Evolutionary conservation across 1,284 basidiomycete species (phyloP).

Genomic region (Naganishia liquefaciens): DNA sequence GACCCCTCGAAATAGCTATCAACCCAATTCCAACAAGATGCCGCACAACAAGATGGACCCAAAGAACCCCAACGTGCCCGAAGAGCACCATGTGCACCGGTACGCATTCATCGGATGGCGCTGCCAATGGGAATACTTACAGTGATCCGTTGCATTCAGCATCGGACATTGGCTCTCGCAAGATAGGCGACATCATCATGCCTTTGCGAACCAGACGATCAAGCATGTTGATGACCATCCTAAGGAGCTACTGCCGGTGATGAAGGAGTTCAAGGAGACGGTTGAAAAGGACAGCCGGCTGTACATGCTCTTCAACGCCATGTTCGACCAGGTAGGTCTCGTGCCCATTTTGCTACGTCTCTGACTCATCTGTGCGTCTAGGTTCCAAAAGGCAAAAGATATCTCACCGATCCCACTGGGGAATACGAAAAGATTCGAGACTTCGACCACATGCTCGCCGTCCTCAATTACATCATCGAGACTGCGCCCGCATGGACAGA

Average conservation of each 20-base stretch:
- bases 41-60: conserved; percentile 34
- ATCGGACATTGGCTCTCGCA: conserved; percentile 47
- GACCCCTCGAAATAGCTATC: no score
- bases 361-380: not conserved
- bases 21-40: not conserved
- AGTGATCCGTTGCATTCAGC: not conserved
- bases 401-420: conserved; percentile 45
- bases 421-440: conserved; percentile 51
- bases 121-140: not conserved
- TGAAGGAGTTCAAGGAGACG: conserved; percentile 55
- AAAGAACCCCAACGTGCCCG: conserved; percentile 38
- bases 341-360: not conserved
- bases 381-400: conserved; percentile 42
- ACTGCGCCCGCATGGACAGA: conserved; percentile 55
- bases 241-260: conserved; percentile 47
- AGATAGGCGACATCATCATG: conserved; percentile 49
- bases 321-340: conserved; percentile 51
- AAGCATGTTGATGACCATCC: conserved; percentile 46
- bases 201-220: conserved; percentile 45
- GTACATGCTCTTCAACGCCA: conserved; percentile 54
- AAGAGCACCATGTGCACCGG: conserved; percentile 46
- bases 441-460: conserved; percentile 56
- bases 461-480: conserved; percentile 56
- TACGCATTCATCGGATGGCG: conserved; percentile 23
- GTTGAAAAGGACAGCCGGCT: conserved; percentile 55